A percentile compares a stretch with the other conserved stretches of the same genome.
These are phyloP conservation scores for Xylaria sp. DNA, from an alignment of 2,329 filamentous ascomycete species.

Conservation along the genomic window DNA sequence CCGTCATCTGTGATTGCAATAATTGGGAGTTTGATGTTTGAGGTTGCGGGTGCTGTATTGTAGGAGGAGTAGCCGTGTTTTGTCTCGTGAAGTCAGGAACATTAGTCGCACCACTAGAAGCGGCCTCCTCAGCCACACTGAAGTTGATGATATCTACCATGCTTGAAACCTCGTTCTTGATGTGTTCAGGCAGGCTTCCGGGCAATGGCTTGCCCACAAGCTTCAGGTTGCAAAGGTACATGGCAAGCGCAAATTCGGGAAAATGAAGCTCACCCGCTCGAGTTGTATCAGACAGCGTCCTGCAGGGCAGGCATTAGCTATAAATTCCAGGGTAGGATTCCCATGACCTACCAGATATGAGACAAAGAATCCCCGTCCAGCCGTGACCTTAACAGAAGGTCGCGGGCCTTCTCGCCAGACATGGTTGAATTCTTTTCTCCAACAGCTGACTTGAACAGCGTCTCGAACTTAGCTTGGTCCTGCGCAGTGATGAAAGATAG, in stretches of 20 bases:
- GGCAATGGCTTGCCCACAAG: conserved; percentile 88
- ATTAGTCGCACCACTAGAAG: conserved; percentile 67
- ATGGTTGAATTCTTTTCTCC: conserved; percentile 85
- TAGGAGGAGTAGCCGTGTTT: conserved; percentile 61
- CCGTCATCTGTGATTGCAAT: conserved; percentile 74
- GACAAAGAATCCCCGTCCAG: conserved; percentile 88
- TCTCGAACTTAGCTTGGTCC: conserved; percentile 97
- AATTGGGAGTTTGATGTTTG: conserved; percentile 78
- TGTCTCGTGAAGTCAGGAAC: conserved; percentile 75
- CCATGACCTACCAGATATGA: conserved; percentile 80
- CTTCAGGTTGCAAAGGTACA: conserved; percentile 97
- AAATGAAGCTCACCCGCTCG: conserved; percentile 96
- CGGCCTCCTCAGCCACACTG: conserved; percentile 80
- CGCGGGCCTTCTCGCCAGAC: conserved; percentile 91
- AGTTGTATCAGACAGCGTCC: conserved; percentile 93
- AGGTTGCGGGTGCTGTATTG: conserved; percentile 76
- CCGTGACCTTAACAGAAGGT: conserved; percentile 88
- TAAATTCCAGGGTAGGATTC: conserved; percentile 3
- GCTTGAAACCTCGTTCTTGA: conserved; percentile 97
- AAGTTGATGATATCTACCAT: conserved; percentile 99
- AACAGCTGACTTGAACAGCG: conserved; percentile 94
- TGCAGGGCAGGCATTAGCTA: conserved; percentile 52
- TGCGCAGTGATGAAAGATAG: conserved; percentile 95
- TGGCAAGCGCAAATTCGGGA: conserved; percentile 95
- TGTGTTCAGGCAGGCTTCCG: conserved; percentile 77